Evolutionary conservation across 1,284 basidiomycete species (phyloP), one percentile per base, ranked within the genome.

Genomic region (Austropuccinia psidii): DNA sequence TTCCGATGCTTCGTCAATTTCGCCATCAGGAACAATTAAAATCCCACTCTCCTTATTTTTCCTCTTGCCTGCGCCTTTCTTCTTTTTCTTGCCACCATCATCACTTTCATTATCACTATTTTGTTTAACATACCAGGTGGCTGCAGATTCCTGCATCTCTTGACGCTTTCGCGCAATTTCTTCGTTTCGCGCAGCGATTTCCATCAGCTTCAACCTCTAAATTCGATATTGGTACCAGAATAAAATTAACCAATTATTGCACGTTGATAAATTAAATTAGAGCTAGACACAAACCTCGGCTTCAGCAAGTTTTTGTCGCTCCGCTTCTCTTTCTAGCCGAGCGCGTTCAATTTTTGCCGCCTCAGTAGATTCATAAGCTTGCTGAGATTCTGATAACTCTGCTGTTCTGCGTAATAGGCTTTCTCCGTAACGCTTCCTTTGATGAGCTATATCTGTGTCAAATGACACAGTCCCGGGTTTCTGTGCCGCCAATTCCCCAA

Each of bases 361-460:
- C 0, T 86, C 85, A 77, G 90, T 88, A 1, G 82, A 83, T 80
- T 96, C 93, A 79, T 88, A 87, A 74, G 87, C 86, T 74, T 85
- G 83, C 79, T 97, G 93, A 33, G 84, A 82, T 6, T 85, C 81
- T 37, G 92, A 82, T 31, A 76, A 60, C 60, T 90, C 90, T 15
- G 91, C 90, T 0, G 87, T 88, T 74, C 87, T 87, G 67, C 89
- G 84, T 62, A 94, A 81, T 83, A 96, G 87, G 79, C 86, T 88
- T 74, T 91, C 89, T 31, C 92, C 91, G 78, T 95, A 96, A 79
- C 89, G 89, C 52, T 87, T 85, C 73, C 93, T 87, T 77, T 95
- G 90, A 77, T 93, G 89, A 0, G 92, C 91, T 58, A 95, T 85
- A 62, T 94, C 91, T 7, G 85, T 84, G 77, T 85, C 90, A 81